Percentiles rank a stretch among this genome's conserved stretches.
Evolutionary conservation across 192 early-diverging fungal species (phyloP).

Genomic region (Entophlyctis luteolus): DNA sequence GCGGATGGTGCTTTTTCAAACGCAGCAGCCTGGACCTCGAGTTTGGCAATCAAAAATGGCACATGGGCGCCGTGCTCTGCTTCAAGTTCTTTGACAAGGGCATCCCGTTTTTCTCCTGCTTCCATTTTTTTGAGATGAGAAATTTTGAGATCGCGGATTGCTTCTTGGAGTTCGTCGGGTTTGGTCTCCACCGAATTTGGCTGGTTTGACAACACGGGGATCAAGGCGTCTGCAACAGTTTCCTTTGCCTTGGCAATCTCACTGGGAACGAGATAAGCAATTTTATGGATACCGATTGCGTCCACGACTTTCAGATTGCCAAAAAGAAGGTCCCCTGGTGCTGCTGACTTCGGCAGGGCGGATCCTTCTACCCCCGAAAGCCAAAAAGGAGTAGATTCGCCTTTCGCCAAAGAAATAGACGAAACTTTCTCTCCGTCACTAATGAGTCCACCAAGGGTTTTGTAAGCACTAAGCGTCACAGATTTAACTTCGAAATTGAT

Average conservation of each 20-base stretch:
- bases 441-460: conserved; percentile 52
- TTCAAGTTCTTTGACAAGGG: conserved; percentile 60
- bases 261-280: conserved; percentile 51
- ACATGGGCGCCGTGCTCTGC: conserved; percentile 54
- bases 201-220: neutral
- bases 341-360: conserved; percentile 60
- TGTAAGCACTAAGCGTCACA: conserved; percentile 51
- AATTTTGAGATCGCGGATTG: conserved; percentile 74
- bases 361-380: conserved; percentile 51
- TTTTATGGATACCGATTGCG: conserved; percentile 26
- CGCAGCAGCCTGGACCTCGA: conserved; percentile 55
- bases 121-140: conserved; percentile 74
- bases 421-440: conserved; percentile 21
- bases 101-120: conserved; percentile 54
- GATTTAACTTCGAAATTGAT: conserved; percentile 65
- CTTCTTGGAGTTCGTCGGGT: conserved; percentile 53
- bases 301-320: conserved; percentile 48
- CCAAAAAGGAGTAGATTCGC: conserved; percentile 48
- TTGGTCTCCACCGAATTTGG: neutral
- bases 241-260: conserved; percentile 47
- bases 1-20: conserved; percentile 28
- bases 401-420: conserved; percentile 51
- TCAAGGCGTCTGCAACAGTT: conserved; percentile 11
- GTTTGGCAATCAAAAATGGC: conserved; percentile 49
- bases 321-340: conserved; percentile 73